Percentiles rank a stretch among this genome's conserved stretches.
These are phyloP conservation scores for Phytophthora ramorum DNA, from an alignment of 352 stramenopile species.

Conservation along the genomic window DNA sequence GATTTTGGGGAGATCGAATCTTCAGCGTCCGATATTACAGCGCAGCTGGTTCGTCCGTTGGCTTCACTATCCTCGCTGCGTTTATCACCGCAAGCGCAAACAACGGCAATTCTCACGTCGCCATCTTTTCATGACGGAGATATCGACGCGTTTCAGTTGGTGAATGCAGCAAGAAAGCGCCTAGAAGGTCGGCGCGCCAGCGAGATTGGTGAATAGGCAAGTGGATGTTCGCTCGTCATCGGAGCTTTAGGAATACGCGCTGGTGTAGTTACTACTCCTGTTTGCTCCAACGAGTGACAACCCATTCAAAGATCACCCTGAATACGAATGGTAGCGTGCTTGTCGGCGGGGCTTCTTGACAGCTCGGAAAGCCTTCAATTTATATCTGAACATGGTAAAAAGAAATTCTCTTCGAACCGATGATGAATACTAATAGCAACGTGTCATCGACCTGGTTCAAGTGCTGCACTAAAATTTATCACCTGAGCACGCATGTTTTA, in stretches of 20 bases:
- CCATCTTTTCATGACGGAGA: conserved; percentile 39
- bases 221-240: neutral
- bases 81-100: conserved; percentile 15
- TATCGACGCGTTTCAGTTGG: conserved; percentile 34
- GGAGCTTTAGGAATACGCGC: neutral
- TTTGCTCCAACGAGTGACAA: too few species aligned
- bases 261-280: too few species aligned
- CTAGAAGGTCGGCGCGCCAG: conserved; percentile 32
- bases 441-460: too few species aligned
- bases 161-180: conserved; percentile 48
- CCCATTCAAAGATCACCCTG: too few species aligned
- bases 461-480: too few species aligned
- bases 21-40: conserved; percentile 11
- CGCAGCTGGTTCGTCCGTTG: conserved; percentile 9
- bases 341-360: too few species aligned
- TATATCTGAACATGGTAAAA: too few species aligned
- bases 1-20: conserved; percentile 17
- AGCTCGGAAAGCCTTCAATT: too few species aligned
- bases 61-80: conserved; percentile 17
- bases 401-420: too few species aligned
- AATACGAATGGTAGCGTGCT: too few species aligned
- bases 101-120: conserved; percentile 19
- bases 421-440: too few species aligned
- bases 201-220: conserved; percentile 21
- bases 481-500: too few species aligned